Conservation (phyloP, 2,329 filamentous ascomycete species). For the Ceratocystis papillata region DNA sequence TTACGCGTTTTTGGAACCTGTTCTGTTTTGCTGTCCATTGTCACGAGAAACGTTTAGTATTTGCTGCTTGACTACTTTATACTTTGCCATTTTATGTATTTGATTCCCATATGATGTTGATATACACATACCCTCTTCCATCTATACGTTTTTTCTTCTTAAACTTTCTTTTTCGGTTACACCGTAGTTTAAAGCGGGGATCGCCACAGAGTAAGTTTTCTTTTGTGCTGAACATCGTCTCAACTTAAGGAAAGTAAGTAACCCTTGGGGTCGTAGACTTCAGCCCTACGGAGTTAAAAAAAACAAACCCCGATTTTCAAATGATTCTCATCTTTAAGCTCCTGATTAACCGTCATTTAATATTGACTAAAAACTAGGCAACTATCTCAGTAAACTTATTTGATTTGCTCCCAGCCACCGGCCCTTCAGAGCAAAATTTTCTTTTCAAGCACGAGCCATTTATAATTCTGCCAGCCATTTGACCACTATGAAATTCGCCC, state of each 20-base stretch:
- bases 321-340: background rate
- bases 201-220: background rate
- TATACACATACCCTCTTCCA: background rate
- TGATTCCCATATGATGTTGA: slow-evolving; percentile 38
- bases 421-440: background rate
- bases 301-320: background rate
- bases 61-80: background rate
- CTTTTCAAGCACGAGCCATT: background rate
- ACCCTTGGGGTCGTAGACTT: background rate
- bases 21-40: slow-evolving; percentile 3
- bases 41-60: slow-evolving; percentile 3
- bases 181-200: slow-evolving; percentile 9
- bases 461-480: background rate
- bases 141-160: background rate
- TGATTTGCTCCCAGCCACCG: background rate
- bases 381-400: background rate
- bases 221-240: background rate
- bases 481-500: background rate
- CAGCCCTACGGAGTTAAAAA: background rate
- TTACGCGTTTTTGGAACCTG: background rate
- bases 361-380: background rate
- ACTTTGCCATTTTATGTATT: background rate
- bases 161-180: background rate
- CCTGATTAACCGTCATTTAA: background rate
- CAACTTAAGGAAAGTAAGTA: background rate